phyloP scores from a whole-genome alignment of 2,329 filamentous ascomycete species.

The Thelonectria discophora region DNA sequence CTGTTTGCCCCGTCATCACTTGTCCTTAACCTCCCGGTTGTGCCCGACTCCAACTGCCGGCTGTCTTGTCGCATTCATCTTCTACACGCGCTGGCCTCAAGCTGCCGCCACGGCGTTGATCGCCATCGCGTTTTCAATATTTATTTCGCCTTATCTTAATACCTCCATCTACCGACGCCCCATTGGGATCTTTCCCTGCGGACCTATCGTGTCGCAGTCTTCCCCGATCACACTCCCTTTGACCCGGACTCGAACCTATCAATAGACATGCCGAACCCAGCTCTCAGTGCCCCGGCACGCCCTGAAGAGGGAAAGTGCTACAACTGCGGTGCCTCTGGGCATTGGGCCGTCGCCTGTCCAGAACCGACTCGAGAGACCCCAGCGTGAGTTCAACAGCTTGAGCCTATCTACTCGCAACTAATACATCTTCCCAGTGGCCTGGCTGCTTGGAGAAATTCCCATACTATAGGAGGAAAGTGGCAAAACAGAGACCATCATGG shows the following conservation, averaged over 20 bases:
- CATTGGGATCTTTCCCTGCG: constrained; percentile 7
- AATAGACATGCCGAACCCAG: constrained; percentile 43
- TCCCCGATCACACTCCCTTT: neutral
- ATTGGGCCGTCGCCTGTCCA: constrained; percentile 64
- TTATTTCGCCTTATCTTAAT: neutral
- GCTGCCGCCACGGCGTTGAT: constrained; percentile 6
- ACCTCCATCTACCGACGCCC: neutral
- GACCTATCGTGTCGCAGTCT: neutral
- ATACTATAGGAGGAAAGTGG: constrained; percentile 39
- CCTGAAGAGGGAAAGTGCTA: constrained; percentile 57
- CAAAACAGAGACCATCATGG: constrained; percentile 43
- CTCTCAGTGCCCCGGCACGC: constrained; percentile 42
- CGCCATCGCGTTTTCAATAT: neutral
- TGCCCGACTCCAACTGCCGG: neutral
- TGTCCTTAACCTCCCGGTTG: neutral
- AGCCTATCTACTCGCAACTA: constrained; percentile 6
- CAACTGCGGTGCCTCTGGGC: constrained; percentile 61
- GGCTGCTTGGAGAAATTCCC: constrained; percentile 48
- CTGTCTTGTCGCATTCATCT: neutral
- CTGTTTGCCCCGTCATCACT: neutral
- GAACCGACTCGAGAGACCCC: constrained; percentile 58
- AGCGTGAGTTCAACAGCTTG: constrained; percentile 54
- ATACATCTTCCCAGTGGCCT: constrained; percentile 44
- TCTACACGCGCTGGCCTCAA: neutral
- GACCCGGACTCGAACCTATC: neutral